phyloP scores from a whole-genome alignment of 495 filamentous ascomycete species.

The Opeltia flavorubescens region DNA sequence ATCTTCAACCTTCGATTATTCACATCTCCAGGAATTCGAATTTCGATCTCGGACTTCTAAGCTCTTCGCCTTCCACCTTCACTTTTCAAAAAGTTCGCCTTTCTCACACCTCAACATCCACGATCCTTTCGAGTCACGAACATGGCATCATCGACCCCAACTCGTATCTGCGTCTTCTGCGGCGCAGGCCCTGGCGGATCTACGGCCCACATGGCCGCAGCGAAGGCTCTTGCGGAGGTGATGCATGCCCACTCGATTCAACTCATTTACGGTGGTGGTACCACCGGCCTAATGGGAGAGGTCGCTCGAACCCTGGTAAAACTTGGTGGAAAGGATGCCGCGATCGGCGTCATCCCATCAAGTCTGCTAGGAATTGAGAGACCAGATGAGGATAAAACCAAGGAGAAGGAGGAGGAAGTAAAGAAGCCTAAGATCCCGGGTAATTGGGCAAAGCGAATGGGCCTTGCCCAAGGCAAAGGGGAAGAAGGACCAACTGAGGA shows the following conservation, averaged over 20 bases:
- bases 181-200: slow-evolving; percentile 56
- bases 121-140: no score
- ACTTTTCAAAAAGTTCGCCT: no score
- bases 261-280: slow-evolving; percentile 89
- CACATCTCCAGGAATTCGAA: no score
- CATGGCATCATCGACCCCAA: no score
- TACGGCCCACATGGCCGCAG: slow-evolving; percentile 55
- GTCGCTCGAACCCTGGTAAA: slow-evolving; percentile 68
- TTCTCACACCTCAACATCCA: no score
- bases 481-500: neutral
- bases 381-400: neutral
- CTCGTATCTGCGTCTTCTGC: slow-evolving; percentile 33
- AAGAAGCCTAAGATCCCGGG: slow-evolving; percentile 1
- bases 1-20: no score
- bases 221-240: slow-evolving; percentile 53
- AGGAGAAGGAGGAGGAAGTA: neutral
- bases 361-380: slow-evolving; percentile 62
- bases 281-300: slow-evolving; percentile 85
- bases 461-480: neutral
- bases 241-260: slow-evolving; percentile 62
- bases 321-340: slow-evolving; percentile 60
- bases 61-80: no score
- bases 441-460: neutral
- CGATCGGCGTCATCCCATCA: slow-evolving; percentile 85
- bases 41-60: no score